Base-by-base conservation (phyloP, 2,329 filamentous ascomycete species). In the Fusarium verticillioides region DNA sequence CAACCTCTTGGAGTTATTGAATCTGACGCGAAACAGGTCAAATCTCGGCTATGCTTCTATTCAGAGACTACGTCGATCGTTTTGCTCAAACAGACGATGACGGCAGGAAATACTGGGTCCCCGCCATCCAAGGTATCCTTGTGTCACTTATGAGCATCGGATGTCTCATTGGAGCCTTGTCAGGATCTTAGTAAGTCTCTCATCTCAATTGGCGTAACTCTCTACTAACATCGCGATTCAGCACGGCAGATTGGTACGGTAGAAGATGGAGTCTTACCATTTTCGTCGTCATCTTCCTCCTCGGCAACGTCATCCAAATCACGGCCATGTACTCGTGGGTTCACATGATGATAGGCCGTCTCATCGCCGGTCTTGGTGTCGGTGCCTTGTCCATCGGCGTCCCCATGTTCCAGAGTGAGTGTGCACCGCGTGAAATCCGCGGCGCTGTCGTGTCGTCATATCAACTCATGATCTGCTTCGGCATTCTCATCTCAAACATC, bases 381-480 rank as follows among this genome's bases (percentile, higher is more conserved):
- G 92, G 92, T 40, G 91, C 86, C 54, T 84, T 93, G 3, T 92
- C 89, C 0, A 88, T 92, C 36, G 85, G 89, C 42, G 89, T 92
- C 5, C 90, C 91, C 66, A 90, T 92, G 85, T 92, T 90, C 79
- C 90, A 92, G 79, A 88, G 88, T 52, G 91, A 93, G 77, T 89
- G 86, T 58, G 86, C 88, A 4, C 91, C 90, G 4, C 85, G 86
- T n/a, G 86, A 89, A 76, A 90, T 92, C 66, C 88, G 90, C 72
- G 90, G 90, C 74, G 87, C 88, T 39, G 87, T 92, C 47, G 88
- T 92, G 21, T 86, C 87, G 8, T 90, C 88, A 28, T 94, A 93
- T 81, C 92, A 94, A 81, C 87, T 94, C 13, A 90, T 93, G 83
- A 92, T 94, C 80, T 93, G 91, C 2, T 84, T 93, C 32, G 92